A percentile compares a stretch with the other conserved stretches of the same genome.
phyloP scores from a whole-genome alignment of 192 early-diverging fungal genomes.

The Entomortierella beljakovae region DNA sequence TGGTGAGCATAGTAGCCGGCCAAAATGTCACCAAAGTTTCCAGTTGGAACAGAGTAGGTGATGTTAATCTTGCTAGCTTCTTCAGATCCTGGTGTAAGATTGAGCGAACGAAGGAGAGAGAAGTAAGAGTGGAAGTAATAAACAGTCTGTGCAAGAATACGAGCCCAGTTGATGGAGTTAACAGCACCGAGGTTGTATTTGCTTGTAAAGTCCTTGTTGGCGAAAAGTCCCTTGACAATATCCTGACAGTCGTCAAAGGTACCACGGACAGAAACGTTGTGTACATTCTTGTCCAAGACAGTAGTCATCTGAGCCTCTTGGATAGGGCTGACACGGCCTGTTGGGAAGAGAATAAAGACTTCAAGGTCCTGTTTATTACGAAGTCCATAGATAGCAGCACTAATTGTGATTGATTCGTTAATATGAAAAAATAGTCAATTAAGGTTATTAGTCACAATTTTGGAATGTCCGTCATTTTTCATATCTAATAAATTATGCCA shows the following conservation, averaged over 20 bases:
- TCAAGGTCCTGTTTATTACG: slow-evolving; percentile 92
- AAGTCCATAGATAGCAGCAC: slow-evolving; percentile 95
- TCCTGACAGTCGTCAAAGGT: slow-evolving; percentile 99
- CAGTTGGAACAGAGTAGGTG: slow-evolving; percentile 92
- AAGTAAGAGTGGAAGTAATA: slow-evolving; percentile 98
- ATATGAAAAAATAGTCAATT: slow-evolving; percentile 19
- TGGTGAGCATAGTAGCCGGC: slow-evolving; percentile 92
- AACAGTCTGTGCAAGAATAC: slow-evolving; percentile 94
- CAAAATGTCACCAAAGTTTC: slow-evolving; percentile 97
- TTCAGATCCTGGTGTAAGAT: slow-evolving; percentile 56
- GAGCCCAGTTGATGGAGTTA: slow-evolving; percentile 99
- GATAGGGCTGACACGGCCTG: slow-evolving; percentile 90
- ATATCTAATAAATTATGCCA: not conserved
- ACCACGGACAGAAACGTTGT: slow-evolving; percentile 92
- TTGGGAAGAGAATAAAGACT: slow-evolving; percentile 94
- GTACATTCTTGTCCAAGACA: slow-evolving; percentile 92
- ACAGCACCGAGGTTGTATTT: slow-evolving; percentile 90
- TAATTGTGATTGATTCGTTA: slow-evolving; percentile 26
- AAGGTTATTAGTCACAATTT: slow-evolving; percentile 43
- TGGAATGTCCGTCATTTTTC: not conserved
- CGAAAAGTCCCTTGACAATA: slow-evolving; percentile 92
- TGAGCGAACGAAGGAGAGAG: slow-evolving; percentile 59
- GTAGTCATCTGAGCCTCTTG: slow-evolving; percentile 99
- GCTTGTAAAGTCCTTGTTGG: slow-evolving; percentile 76
- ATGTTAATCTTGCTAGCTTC: slow-evolving; percentile 59